phyloP scores from a whole-genome alignment of 352 stramenopile species.

The Phytophthora hybrid region DNA sequence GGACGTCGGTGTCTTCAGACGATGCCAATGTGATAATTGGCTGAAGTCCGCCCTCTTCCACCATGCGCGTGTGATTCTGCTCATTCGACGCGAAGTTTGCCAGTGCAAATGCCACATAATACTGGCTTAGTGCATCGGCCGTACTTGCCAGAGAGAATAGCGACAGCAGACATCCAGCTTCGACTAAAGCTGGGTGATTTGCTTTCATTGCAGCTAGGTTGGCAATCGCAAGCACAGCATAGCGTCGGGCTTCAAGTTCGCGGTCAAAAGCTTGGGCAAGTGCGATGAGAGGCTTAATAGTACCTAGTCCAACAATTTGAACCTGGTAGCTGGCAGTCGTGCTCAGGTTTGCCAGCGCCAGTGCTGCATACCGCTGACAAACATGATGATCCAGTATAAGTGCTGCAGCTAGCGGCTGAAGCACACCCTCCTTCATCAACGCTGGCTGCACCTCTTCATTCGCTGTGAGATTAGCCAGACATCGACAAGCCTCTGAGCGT shows the following conservation, averaged over 20 bases:
- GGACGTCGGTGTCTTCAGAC: constrained; percentile 93
- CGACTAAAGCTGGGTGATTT: constrained; percentile 94
- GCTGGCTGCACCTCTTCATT: constrained; percentile 94
- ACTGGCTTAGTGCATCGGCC: constrained; percentile 93
- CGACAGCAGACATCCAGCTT: constrained; percentile 91
- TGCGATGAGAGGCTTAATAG: constrained; percentile 91
- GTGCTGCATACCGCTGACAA: constrained; percentile 94
- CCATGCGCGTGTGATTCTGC: constrained; percentile 93
- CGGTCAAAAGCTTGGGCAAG: constrained; percentile 89
- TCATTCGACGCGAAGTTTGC: constrained; percentile 96
- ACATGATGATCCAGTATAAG: constrained; percentile 91
- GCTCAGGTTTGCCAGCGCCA: constrained; percentile 95
- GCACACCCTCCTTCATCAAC: constrained; percentile 92
- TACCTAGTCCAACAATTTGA: constrained; percentile 95
- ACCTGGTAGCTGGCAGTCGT: constrained; percentile 94
- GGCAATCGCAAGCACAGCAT: constrained; percentile 94
- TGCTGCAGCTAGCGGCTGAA: constrained; percentile 92
- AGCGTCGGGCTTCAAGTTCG: constrained; percentile 94
- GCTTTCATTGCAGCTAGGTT: constrained; percentile 96
- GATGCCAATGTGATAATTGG: constrained; percentile 95
- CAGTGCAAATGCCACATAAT: constrained; percentile 95
- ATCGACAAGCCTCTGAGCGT: constrained; percentile 91
- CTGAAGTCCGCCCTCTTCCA: constrained; percentile 96
- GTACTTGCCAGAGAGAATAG: constrained; percentile 95
- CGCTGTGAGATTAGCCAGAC: constrained; percentile 95